phyloP scores from a whole-genome alignment of 164 flowering plant species.

The Akebia trifoliata region DNA sequence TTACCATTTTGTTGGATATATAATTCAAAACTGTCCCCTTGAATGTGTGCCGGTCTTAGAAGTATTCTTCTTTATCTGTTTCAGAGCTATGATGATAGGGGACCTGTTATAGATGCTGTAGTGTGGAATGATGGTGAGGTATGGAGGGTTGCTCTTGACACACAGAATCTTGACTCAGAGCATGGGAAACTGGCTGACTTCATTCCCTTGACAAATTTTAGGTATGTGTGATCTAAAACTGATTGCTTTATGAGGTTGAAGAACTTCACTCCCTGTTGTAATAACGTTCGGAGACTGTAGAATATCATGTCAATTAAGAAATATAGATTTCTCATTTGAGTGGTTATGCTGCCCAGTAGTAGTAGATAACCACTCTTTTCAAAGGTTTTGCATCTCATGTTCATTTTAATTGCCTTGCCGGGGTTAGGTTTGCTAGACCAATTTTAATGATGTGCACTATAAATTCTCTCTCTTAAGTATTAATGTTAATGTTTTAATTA shows the following conservation, averaged over 20 bases:
- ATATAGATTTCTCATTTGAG: too few species aligned
- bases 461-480: too few species aligned
- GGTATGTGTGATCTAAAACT: slow-evolving; percentile 30
- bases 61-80: slow-evolving; percentile 9
- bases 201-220: slow-evolving; percentile 77
- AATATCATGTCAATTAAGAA: too few species aligned
- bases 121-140: slow-evolving; percentile 97
- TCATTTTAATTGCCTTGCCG: too few species aligned
- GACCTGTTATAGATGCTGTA: slow-evolving; percentile 95
- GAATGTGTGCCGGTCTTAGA: not conserved
- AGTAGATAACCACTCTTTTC: too few species aligned
- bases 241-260: not conserved
- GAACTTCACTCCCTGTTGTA: not conserved
- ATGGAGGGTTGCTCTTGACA: slow-evolving; percentile 97
- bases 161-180: slow-evolving; percentile 67
- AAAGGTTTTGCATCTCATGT: too few species aligned
- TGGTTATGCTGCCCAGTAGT: too few species aligned
- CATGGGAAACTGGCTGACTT: slow-evolving; percentile 78
- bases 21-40: not conserved
- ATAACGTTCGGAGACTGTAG: not conserved
- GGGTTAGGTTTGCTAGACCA: too few species aligned
- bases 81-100: slow-evolving; percentile 90
- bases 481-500: too few species aligned
- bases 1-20: not conserved
- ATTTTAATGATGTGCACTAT: too few species aligned